Conservation (phyloP, 768 basidiomycete genomes). For the Dacryopinax spathularia region DNA sequence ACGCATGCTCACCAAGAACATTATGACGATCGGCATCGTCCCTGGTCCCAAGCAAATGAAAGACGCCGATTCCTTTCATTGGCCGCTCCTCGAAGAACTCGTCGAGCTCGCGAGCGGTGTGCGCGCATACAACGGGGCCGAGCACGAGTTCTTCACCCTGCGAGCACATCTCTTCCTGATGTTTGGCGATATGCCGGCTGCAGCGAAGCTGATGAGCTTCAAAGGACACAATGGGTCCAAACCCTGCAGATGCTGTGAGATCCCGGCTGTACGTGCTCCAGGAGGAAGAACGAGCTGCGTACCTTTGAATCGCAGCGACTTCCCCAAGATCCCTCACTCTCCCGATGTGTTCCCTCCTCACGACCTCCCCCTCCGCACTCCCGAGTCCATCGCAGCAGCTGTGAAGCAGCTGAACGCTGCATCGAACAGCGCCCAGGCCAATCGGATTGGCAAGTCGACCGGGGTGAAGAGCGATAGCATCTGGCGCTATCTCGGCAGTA, state of each 20-base stretch:
- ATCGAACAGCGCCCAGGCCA: constrained; percentile 12
- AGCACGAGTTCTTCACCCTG: constrained; percentile 18
- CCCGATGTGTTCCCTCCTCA: too few species aligned
- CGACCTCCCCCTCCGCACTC: constrained; percentile 21
- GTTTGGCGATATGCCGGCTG: constrained; percentile 24
- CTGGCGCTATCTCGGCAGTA: constrained; percentile 14
- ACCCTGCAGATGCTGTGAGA: constrained; percentile 29
- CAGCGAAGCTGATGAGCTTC: constrained; percentile 25
- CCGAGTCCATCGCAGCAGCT: constrained; percentile 14
- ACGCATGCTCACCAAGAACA: constrained; percentile 24
- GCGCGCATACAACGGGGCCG: constrained; percentile 21
- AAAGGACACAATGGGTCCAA: constrained; percentile 30
- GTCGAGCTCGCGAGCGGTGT: constrained; percentile 26
- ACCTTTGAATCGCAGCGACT: too few species aligned
- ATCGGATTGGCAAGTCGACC: constrained; percentile 18
- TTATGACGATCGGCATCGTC: constrained; percentile 31
- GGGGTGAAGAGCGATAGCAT: constrained; percentile 25
- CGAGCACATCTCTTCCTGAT: constrained; percentile 21
- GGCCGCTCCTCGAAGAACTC: constrained; percentile 27
- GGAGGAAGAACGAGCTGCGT: too few species aligned
- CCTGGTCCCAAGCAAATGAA: constrained; percentile 34
- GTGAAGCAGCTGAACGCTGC: constrained; percentile 19
- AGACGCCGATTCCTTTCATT: constrained; percentile 28
- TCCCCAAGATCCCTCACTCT: too few species aligned
- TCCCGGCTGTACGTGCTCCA: constrained; percentile 19